Evolutionary conservation across 352 stramenopile genomes (phyloP).

Genomic region (Pythium oligandrum): DNA sequence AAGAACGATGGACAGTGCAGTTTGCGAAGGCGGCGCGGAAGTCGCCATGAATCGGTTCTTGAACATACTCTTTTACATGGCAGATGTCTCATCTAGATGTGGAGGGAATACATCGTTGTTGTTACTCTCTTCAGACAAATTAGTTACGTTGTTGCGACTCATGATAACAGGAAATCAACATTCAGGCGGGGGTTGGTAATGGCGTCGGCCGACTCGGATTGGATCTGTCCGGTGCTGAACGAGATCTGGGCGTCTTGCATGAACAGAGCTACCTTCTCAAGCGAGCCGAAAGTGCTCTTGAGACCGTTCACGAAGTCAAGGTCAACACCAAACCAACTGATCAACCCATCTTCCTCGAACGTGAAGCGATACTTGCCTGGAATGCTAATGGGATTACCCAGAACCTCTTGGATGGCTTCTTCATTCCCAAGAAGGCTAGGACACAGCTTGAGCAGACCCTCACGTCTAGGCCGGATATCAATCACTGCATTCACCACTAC

Average conservation of each 20-base stretch:
- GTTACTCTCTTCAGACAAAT: no score
- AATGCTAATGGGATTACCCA: slow-evolving; percentile 31
- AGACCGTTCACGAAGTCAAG: slow-evolving; percentile 52
- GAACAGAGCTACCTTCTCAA: slow-evolving; percentile 37
- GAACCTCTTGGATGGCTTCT: slow-evolving; percentile 46
- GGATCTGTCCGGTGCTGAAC: slow-evolving; percentile 50
- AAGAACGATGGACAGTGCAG: no score
- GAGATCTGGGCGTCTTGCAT: slow-evolving; percentile 44
- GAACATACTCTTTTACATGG: no score
- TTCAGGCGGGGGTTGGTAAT: no score
- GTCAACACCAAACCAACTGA: slow-evolving; percentile 57
- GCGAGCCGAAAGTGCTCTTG: slow-evolving; percentile 32
- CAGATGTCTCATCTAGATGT: no score
- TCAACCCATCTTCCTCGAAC: slow-evolving; percentile 31
- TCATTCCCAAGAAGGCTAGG: slow-evolving; percentile 32
- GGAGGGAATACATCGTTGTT: no score
- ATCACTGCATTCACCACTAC: slow-evolving; percentile 40
- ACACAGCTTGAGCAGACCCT: slow-evolving; percentile 39
- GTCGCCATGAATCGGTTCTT: no score
- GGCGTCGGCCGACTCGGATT: no score
- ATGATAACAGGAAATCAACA: no score
- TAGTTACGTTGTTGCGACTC: no score
- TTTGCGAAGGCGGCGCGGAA: no score
- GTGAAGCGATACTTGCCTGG: slow-evolving; percentile 48
- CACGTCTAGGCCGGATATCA: slow-evolving; percentile 29